A percentile compares a stretch with the other conserved stretches of the same genome.
Conservation (phyloP, 805 yeast genomes). For the Lachancea meyersii region DNA sequence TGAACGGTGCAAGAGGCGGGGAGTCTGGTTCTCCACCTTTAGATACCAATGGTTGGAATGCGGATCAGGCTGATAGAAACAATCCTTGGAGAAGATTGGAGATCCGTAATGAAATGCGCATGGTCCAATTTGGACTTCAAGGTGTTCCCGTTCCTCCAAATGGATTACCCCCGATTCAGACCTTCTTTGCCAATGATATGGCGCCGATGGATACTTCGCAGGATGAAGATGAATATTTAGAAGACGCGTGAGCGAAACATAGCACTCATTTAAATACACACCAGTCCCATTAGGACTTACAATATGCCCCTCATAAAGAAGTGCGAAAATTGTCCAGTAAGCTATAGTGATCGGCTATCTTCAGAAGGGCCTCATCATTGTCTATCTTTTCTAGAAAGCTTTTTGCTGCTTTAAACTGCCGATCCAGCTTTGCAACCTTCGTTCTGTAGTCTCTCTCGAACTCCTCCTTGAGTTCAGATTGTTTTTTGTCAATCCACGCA, state of each 20-base stretch:
- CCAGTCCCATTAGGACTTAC: too few relatives aligned
- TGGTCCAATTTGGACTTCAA: conserved; percentile 23
- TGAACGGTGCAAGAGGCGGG: background rate
- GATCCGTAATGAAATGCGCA: conserved; percentile 21
- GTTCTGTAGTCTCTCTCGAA: conserved; percentile 44
- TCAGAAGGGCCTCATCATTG: conserved; percentile 15
- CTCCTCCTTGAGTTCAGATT: conserved; percentile 42
- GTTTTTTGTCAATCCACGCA: conserved; percentile 56
- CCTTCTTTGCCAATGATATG: conserved; percentile 4
- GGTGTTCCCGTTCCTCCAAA: conserved; percentile 9
- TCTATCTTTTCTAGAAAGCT: conserved; percentile 11
- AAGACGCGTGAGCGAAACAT: conserved; percentile 10
- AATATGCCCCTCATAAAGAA: too few relatives aligned
- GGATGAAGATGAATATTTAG: conserved; percentile 22
- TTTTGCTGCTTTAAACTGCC: conserved; percentile 16
- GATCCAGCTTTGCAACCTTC: conserved; percentile 42
- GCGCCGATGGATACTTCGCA: conserved; percentile 17
- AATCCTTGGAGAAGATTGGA: conserved; percentile 8
- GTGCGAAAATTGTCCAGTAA: background rate
- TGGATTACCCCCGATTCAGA: conserved; percentile 5
- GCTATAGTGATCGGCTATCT: conserved; percentile 11
- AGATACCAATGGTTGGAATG: conserved; percentile 4
- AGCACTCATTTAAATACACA: conserved; percentile 3
- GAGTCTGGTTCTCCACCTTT: background rate
- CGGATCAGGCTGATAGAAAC: conserved; percentile 3